These are phyloP conservation scores for Cryptococcus sp. DNA, from an alignment of 1,284 basidiomycete species.

Conservation along the genomic window DNA sequence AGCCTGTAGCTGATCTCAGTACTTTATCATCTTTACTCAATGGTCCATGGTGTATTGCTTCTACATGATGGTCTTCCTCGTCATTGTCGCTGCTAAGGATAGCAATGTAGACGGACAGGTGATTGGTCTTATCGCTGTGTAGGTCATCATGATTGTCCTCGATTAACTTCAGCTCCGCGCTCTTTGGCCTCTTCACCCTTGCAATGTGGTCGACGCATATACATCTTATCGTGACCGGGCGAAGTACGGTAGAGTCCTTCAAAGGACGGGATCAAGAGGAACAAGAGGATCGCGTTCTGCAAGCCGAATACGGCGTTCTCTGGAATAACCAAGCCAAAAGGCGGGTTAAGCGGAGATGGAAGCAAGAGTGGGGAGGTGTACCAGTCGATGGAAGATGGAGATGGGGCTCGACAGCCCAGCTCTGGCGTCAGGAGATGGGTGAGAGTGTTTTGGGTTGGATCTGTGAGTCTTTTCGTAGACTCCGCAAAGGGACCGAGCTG, in stretches of 20 bases:
- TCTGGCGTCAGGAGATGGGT: constrained; percentile 44
- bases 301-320: constrained; percentile 32
- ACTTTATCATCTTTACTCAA: constrained; percentile 42
- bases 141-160: constrained; percentile 9
- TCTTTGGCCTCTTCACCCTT: constrained; percentile 39
- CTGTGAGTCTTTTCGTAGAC: constrained; percentile 36
- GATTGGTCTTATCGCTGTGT: constrained; percentile 37
- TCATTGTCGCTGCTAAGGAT: constrained; percentile 19
- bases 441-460: constrained; percentile 35
- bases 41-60: constrained; percentile 39
- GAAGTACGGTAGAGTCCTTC: constrained; percentile 42
- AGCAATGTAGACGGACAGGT: constrained; percentile 35
- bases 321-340: constrained; percentile 23
- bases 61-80: constrained; percentile 31
- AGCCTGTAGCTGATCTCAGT: constrained; percentile 16
- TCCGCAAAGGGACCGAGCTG: too few relatives aligned
- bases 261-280: constrained; percentile 30
- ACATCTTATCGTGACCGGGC: constrained; percentile 29
- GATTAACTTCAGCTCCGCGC: constrained; percentile 23
- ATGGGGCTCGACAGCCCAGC: constrained; percentile 23
- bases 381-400: constrained; percentile 39
- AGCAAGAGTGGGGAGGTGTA: constrained; percentile 39
- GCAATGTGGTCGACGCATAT: constrained; percentile 37
- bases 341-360: constrained; percentile 30
- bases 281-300: constrained; percentile 29